Base-by-base conservation (phyloP, 2,329 filamentous ascomycete species). In the Exophiala dermatitidis region DNA sequence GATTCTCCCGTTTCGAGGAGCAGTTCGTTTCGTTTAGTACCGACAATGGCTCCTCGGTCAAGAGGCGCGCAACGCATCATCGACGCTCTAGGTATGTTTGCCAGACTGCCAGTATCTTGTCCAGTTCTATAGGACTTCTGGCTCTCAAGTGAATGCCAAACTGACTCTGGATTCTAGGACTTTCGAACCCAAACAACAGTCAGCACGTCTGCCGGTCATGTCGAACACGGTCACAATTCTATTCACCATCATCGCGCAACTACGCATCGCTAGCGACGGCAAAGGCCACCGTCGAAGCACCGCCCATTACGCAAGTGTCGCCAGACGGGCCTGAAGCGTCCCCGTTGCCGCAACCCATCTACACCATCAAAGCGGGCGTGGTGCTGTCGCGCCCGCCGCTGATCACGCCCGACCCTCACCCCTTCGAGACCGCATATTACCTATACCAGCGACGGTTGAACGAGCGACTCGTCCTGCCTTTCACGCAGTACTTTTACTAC, bases 361-460 rank as follows among this genome's bases (percentile, higher is more conserved):
- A 77, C 71, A 69, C 67, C 60, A 70, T 79, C 66, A 73, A 78
- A 62, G 78, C 83, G 53, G 86, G 88, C 60, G 78, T 96, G 55
- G 82, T 97, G 62, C 82, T 98, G 59, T 93, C 90, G 43, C 88
- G 93, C 30, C 82, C 93, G 45, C 93, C 93, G 4, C 76, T 94
- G 54, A 78, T 98, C 65, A 97, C 93, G 29, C 85, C 87, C 62
- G 78, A 85, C 57, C 83, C 91, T 50, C 87, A 86, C 33, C 78
- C 88, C 8, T 97, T 98, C 72, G 93, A 98, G 72, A 86, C 89
- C 67, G 79, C 91, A 60, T 97, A 86, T 74, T 95, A 86, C 77
- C 90, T 98, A 69, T 98, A 98, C 75, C 93, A 98, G 74, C 91
- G 91, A 65, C 89, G 93, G 9, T 79, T 98, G 56, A 95, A 97